Evolutionary conservation across 2,329 filamentous ascomycete species (phyloP).

Genomic region (Huntiella decipiens): DNA sequence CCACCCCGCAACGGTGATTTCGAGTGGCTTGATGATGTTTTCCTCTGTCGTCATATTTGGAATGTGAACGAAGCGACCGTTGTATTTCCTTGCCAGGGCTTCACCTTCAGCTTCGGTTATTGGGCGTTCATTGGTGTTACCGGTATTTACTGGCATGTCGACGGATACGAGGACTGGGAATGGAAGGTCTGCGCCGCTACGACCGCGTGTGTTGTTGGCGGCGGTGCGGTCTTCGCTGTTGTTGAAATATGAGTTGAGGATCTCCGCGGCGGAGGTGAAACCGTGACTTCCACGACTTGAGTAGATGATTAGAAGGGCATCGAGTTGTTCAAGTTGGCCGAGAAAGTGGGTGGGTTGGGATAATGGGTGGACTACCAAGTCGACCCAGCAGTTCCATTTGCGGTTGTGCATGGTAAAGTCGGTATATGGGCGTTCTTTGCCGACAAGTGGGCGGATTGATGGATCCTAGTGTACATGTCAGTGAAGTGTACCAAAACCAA

Average conservation of each 20-base stretch:
- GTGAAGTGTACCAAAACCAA: no score
- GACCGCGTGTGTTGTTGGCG: neutral
- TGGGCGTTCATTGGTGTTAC: slow-evolving; percentile 1
- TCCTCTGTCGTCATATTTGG: slow-evolving; percentile 1
- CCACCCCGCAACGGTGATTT: slow-evolving; percentile 9
- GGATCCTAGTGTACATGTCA: neutral
- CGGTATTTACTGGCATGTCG: neutral
- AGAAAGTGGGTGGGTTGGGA: slow-evolving; percentile 10
- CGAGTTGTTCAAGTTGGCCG: slow-evolving; percentile 9
- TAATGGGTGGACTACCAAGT: slow-evolving; percentile 9
- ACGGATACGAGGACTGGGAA: slow-evolving; percentile 8
- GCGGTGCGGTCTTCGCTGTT: neutral
- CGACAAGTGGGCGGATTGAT: neutral
- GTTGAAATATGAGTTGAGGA: slow-evolving; percentile 7
- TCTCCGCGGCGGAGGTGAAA: slow-evolving; percentile 6
- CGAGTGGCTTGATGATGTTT: slow-evolving; percentile 3
- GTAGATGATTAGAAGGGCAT: slow-evolving; percentile 9
- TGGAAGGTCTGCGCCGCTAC: slow-evolving; percentile 1
- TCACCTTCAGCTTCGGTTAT: slow-evolving; percentile 3
- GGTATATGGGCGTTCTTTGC: slow-evolving; percentile 6
- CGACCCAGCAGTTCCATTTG: slow-evolving; percentile 10
- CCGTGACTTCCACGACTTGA: slow-evolving; percentile 3
- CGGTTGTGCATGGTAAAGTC: slow-evolving; percentile 5
- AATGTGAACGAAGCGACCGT: slow-evolving; percentile 9
- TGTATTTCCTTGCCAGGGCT: slow-evolving; percentile 5